These are phyloP conservation scores for Candida palmyrensis DNA, from an alignment of 805 yeast genomes.

Conservation along the genomic window DNA sequence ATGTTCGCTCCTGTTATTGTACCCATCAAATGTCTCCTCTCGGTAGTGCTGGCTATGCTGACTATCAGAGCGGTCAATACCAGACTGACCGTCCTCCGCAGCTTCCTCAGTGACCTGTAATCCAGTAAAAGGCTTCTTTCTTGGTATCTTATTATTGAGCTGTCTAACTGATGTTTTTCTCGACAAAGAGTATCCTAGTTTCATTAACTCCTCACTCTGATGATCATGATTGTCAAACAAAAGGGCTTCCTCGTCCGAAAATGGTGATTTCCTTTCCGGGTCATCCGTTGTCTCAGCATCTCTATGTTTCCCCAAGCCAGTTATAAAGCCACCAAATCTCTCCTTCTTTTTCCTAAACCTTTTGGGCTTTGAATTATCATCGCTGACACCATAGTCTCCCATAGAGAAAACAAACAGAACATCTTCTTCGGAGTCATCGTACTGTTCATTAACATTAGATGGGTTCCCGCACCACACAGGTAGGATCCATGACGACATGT, in stretches of 20 bases:
- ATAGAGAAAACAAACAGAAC: too few relatives aligned
- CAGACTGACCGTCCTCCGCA: background rate
- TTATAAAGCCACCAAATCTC: background rate
- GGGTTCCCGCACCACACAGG: conserved; percentile 53
- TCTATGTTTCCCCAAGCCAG: background rate
- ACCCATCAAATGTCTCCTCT: conserved; percentile 25
- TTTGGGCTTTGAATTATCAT: background rate
- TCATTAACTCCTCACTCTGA: conserved; percentile 27
- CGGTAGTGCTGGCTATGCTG: conserved; percentile 13
- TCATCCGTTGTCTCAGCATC: too few relatives aligned
- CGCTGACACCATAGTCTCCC: too few relatives aligned
- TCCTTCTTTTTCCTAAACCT: background rate
- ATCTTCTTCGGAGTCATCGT: too few relatives aligned
- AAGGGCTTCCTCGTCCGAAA: background rate
- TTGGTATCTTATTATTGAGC: conserved; percentile 9
- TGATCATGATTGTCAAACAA: conserved; percentile 10
- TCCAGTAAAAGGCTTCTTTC: background rate
- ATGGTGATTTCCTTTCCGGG: too few relatives aligned
- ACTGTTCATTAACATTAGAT: background rate
- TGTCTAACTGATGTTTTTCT: conserved; percentile 28
- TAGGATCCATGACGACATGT: conserved; percentile 29
- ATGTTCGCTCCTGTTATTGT: conserved; percentile 7
- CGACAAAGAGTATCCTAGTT: conserved; percentile 32
- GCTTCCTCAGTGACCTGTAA: background rate
- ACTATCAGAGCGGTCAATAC: conserved; percentile 3